These are phyloP conservation scores for Solanum ossicruentum DNA, from an alignment of 257 asterid genomes.

Conservation along the genomic window DNA sequence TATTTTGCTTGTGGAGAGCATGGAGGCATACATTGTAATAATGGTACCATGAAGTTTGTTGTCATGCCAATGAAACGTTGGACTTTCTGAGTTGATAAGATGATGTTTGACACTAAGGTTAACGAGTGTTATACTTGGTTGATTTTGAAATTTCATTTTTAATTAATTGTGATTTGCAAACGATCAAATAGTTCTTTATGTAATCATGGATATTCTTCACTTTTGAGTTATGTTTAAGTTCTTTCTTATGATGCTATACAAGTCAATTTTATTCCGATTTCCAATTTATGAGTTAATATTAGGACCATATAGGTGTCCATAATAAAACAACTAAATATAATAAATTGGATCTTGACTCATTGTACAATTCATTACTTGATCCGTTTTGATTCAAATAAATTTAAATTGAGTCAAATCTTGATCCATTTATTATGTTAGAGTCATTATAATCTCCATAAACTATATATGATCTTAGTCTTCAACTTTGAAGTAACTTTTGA, in stretches of 20 bases:
- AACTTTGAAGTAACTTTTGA: neutral
- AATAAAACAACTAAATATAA: no score
- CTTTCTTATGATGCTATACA: neutral
- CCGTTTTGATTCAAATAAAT: no score
- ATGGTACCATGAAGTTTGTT: conserved; percentile 64
- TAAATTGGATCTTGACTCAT: no score
- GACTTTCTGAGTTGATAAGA: neutral
- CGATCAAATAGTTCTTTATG: no score
- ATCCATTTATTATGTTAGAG: no score
- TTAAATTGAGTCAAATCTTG: no score
- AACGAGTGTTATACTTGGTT: neutral
- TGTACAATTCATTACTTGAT: no score
- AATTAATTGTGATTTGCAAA: neutral
- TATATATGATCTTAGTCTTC: neutral
- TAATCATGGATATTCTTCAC: no score
- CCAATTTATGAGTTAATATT: neutral
- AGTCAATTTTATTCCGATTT: neutral
- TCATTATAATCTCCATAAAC: no score
- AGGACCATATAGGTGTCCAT: neutral
- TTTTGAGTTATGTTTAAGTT: no score
- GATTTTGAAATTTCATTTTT: neutral
- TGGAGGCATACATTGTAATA: conserved; percentile 48
- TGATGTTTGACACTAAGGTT: neutral
- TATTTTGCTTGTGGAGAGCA: conserved; percentile 62
- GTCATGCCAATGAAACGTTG: conserved; percentile 49